Percentiles rank a stretch among this genome's conserved stretches.
Evolutionary conservation across 2,329 filamentous ascomycete species (phyloP).

Genomic region (Septoria petroselini): DNA sequence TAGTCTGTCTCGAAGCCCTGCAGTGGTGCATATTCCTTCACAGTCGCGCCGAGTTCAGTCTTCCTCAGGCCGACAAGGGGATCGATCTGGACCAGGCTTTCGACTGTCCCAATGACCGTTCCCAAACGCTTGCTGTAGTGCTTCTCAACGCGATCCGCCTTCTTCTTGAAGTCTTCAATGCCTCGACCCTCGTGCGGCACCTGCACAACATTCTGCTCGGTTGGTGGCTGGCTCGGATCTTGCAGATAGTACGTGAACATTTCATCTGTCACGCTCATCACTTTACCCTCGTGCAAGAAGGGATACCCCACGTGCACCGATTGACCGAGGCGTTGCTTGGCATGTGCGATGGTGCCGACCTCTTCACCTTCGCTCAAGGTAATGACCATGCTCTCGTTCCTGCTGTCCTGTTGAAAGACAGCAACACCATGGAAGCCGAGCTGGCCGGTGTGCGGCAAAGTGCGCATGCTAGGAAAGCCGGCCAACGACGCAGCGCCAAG

Average conservation of each 20-base stretch:
- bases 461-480: slow-evolving; percentile 88
- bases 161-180: slow-evolving; percentile 79
- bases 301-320: slow-evolving; percentile 90
- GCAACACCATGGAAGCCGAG: slow-evolving; percentile 86
- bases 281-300: slow-evolving; percentile 89
- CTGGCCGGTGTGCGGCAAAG: slow-evolving; percentile 75
- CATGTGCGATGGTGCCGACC: slow-evolving; percentile 66
- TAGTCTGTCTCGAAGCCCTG: slow-evolving; percentile 84
- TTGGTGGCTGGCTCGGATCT: slow-evolving; percentile 44
- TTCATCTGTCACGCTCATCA: slow-evolving; percentile 86
- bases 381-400: slow-evolving; percentile 93
- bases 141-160: slow-evolving; percentile 76
- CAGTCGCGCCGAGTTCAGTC: slow-evolving; percentile 81
- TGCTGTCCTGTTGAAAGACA: slow-evolving; percentile 92
- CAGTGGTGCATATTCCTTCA: slow-evolving; percentile 89
- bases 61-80: slow-evolving; percentile 89
- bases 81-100: slow-evolving; percentile 86
- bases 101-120: slow-evolving; percentile 79
- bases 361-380: slow-evolving; percentile 73
- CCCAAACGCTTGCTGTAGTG: slow-evolving; percentile 89
- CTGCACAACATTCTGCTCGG: slow-evolving; percentile 55
- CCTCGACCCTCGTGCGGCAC: slow-evolving; percentile 71
- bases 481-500: slow-evolving; percentile 80
- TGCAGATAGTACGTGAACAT: slow-evolving; percentile 81
- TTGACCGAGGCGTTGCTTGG: slow-evolving; percentile 76